Conservation (phyloP, 305 asterid genomes). For the Fraxinus sp. region DNA sequence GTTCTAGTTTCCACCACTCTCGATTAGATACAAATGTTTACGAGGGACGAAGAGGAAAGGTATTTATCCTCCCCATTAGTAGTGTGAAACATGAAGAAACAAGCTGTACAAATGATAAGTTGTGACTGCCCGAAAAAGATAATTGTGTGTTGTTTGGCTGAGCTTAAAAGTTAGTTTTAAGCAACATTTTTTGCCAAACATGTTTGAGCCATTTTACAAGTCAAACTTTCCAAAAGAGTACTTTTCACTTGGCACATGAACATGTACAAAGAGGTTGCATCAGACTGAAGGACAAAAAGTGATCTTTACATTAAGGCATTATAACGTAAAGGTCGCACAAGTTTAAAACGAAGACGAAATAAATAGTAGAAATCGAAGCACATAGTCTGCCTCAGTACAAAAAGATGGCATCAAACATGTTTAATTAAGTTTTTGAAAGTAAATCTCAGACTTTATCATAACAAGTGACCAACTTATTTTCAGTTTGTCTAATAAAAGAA, state of each 20-base stretch:
- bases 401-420: not conserved
- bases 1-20: constrained; percentile 78
- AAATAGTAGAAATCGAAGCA: not conserved
- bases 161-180: not conserved
- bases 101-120: not conserved
- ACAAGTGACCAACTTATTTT: not conserved
- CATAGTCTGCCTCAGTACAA: not conserved
- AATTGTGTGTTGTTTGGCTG: not conserved
- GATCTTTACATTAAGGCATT: not conserved
- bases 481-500: not conserved
- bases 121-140: not conserved
- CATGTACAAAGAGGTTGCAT: not conserved
- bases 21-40: constrained; percentile 82
- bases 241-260: not conserved
- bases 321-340: not conserved
- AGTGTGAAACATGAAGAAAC: not conserved
- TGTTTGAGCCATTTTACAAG: not conserved
- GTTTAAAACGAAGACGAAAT: not conserved
- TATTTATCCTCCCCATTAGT: constrained; percentile 23
- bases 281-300: not conserved
- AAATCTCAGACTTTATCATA: not conserved
- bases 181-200: not conserved
- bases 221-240: not conserved
- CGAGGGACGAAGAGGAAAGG: constrained; percentile 88
- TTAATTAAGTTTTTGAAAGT: not conserved